Conservation (phyloP, 768 basidiomycete genomes). For the Hygrophoropsis aurantiaca region DNA sequence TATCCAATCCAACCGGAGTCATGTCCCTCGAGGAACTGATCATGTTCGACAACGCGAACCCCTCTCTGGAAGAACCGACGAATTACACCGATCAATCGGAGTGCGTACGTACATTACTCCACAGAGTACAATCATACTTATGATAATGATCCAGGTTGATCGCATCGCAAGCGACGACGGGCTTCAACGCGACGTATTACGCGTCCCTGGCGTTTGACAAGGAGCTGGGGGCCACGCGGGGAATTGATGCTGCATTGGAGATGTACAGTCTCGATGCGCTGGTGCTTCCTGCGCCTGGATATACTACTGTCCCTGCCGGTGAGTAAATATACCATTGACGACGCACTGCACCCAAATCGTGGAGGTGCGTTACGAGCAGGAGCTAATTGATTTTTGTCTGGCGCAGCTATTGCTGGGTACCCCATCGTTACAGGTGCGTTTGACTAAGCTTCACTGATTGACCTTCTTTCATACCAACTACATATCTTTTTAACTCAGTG, state of each 20-base stretch:
- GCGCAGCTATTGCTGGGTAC: slow-evolving; percentile 35
- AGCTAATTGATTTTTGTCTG: background rate
- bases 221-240: slow-evolving; percentile 48
- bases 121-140: slow-evolving; percentile 16
- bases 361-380: too few species aligned
- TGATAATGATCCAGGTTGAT: slow-evolving; percentile 16
- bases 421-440: slow-evolving; percentile 33
- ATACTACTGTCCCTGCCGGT: slow-evolving; percentile 19
- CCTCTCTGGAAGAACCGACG: slow-evolving; percentile 44
- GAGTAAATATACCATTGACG: slow-evolving; percentile 1
- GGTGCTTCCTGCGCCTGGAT: slow-evolving; percentile 40
- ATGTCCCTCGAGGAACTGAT: slow-evolving; percentile 57
- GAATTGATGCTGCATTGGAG: slow-evolving; percentile 54
- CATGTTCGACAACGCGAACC: slow-evolving; percentile 50
- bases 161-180: slow-evolving; percentile 18
- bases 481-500: slow-evolving; percentile 21
- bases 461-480: background rate
- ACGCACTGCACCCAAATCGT: too few species aligned
- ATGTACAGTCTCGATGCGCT: slow-evolving; percentile 50
- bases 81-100: slow-evolving; percentile 32
- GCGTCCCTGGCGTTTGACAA: slow-evolving; percentile 43
- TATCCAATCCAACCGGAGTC: slow-evolving; percentile 60
- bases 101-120: slow-evolving; percentile 25
- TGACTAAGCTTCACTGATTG: background rate
- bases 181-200: slow-evolving; percentile 35